Conservation (phyloP, 2,329 filamentous ascomycete species). For the Anisogramma anomala region DNA sequence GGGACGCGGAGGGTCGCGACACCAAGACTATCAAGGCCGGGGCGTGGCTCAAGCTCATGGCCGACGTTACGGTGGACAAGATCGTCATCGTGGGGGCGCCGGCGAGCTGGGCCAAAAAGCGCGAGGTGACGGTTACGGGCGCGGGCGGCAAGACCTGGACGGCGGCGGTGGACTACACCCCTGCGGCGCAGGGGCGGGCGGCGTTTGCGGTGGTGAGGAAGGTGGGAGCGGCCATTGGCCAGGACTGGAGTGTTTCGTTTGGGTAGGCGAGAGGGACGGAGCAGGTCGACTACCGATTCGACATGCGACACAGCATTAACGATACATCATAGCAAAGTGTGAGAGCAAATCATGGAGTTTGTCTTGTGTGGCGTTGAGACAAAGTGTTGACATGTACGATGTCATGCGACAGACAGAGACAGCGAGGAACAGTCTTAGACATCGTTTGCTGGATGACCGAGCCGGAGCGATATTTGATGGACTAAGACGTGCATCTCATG, state of each 20-base stretch:
- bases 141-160: conserved; percentile 40
- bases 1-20: conserved; percentile 49
- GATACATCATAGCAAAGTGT: background rate
- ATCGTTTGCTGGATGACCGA: background rate
- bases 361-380: background rate
- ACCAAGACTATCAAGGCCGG: conserved; percentile 51
- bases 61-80: conserved; percentile 67
- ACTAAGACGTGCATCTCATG: background rate
- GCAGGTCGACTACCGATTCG: too few relatives aligned
- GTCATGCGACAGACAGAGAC: background rate
- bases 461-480: background rate
- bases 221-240: conserved; percentile 39
- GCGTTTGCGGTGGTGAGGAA: conserved; percentile 42
- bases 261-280: conserved; percentile 17
- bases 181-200: conserved; percentile 34
- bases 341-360: background rate
- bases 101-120: conserved; percentile 54
- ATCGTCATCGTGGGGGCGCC: conserved; percentile 75
- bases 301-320: background rate
- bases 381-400: background rate
- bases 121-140: conserved; percentile 43
- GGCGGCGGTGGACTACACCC: conserved; percentile 48
- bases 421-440: conserved; percentile 1
- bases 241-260: conserved; percentile 39
- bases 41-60: conserved; percentile 69